Percentiles rank a stretch among this genome's conserved stretches.
Conservation (phyloP, 1,284 basidiomycete species). For the Cryptococcus hybrid region DNA sequence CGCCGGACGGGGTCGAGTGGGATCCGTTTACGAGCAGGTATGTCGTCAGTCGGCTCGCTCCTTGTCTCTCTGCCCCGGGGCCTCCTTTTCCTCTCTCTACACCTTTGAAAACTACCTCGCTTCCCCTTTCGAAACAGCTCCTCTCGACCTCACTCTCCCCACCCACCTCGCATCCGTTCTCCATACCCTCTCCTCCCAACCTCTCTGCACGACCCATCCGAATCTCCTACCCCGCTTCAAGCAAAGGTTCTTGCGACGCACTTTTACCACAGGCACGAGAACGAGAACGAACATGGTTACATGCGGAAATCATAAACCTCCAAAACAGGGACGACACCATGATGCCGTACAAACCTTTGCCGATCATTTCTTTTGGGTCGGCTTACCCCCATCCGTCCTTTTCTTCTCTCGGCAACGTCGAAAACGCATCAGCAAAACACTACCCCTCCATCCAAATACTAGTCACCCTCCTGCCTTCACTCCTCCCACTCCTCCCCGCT, state of each 20-base stretch:
- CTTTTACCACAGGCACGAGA: neutral
- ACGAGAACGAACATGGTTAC: slow-evolving; percentile 18
- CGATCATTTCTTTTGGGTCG: slow-evolving; percentile 30
- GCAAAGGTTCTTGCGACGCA: slow-evolving; percentile 10
- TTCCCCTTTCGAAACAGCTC: neutral
- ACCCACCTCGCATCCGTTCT: slow-evolving; percentile 16
- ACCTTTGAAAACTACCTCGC: neutral
- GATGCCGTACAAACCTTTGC: slow-evolving; percentile 25
- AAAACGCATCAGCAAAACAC: neutral
- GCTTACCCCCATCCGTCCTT: slow-evolving; percentile 20
- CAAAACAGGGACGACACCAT: slow-evolving; percentile 12
- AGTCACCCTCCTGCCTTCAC: slow-evolving; percentile 26
- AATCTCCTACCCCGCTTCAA: slow-evolving; percentile 12
- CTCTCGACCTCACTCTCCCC: slow-evolving; percentile 3
- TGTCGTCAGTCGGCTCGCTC: neutral
- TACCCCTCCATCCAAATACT: slow-evolving; percentile 24
- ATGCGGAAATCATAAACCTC: slow-evolving; percentile 30
- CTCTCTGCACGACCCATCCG: slow-evolving; percentile 4
- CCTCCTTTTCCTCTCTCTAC: neutral
- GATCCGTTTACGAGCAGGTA: slow-evolving; percentile 16
- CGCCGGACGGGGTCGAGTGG: slow-evolving; percentile 17
- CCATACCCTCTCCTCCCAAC: slow-evolving; percentile 7
- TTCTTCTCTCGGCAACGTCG: neutral
- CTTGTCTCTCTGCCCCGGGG: neutral
- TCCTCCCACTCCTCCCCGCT: slow-evolving; percentile 19